Base-by-base conservation (phyloP, 139 green algal species). In the Chlamydomonas sp. region DNA sequence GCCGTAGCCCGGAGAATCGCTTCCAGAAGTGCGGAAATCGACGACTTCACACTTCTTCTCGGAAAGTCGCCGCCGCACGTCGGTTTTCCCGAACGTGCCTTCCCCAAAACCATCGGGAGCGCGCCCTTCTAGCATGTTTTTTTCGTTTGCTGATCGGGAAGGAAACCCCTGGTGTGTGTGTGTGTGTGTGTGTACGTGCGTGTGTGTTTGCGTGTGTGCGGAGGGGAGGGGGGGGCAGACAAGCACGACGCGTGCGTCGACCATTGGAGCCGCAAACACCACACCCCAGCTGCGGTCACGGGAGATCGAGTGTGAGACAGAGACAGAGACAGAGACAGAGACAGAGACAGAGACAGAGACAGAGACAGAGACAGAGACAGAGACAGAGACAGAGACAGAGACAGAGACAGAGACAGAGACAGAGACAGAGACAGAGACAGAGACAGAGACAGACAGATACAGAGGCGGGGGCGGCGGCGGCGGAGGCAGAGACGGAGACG, bases 201-300 rank as follows among this genome's bases (percentile, higher is more conserved):
- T n/a, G n/a, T n/a, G n/a, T n/a, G n/a, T 37, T 65, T 83, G 80
- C 24, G 94, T 64, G 49, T 71, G 82, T 16, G 73, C 37, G 1
- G 88, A 88, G 36, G 90, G 83, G 54, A 95, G 58, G 36, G 73
- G 74, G 0, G 87, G 86, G 2, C 86, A 84, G 16, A 88, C 88
- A 64, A 95, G 69, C 36, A 95, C 83, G 39, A 95, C 72, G 3
- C 58, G 43, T 2, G 81, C 81, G 13, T 88, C 89, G 31, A 88
- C 78, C 71, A 92, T 78, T 4, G 88, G 88, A 1, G 77, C 83
- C 4, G 76, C 74, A 61, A 89, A 90, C 6, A 82, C 79, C 22
- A 88, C 47, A 66, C 62, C 86, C 89, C 89, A 95, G 37, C 35
- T n/a, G n/a, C n/a, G n/a, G n/a, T n/a, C n/a, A n/a, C n/a, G n/a